Evolutionary conservation across 164 flowering plant species (phyloP).

Genomic region (Magnolia officinalis): DNA sequence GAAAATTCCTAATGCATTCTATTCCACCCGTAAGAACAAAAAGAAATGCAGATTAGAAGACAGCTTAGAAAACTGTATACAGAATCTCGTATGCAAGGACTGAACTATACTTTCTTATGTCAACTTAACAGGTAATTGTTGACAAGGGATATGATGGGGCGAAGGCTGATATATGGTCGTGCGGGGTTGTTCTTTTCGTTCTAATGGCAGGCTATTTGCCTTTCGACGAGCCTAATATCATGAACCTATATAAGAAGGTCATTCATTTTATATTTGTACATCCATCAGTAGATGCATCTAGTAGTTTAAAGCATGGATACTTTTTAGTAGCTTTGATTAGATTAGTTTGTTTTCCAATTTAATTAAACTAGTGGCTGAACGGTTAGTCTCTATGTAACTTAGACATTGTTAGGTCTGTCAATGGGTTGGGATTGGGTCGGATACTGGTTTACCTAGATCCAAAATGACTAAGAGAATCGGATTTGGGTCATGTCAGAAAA

Average conservation of each 20-base stretch:
- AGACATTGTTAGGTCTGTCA: too few relatives aligned
- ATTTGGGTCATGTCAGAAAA: too few relatives aligned
- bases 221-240: conserved; percentile 15
- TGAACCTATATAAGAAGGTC: conserved; percentile 10
- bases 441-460: too few relatives aligned
- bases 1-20: background rate
- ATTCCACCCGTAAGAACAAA: background rate
- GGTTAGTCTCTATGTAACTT: too few relatives aligned
- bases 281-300: too few relatives aligned
- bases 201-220: conserved; percentile 19
- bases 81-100: background rate
- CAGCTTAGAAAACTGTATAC: background rate
- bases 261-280: background rate
- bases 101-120: background rate
- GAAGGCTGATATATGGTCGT: conserved; percentile 15
- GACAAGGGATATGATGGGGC: conserved; percentile 17
- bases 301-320: too few relatives aligned
- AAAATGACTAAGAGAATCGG: too few relatives aligned
- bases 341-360: too few relatives aligned
- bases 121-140: conserved; percentile 6
- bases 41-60: background rate
- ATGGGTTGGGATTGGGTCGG: too few relatives aligned
- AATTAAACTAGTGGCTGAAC: too few relatives aligned
- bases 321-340: too few relatives aligned
- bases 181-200: conserved; percentile 17